Conservation (phyloP, 495 filamentous ascomycete species). For the Eremomyces bilateralis region DNA sequence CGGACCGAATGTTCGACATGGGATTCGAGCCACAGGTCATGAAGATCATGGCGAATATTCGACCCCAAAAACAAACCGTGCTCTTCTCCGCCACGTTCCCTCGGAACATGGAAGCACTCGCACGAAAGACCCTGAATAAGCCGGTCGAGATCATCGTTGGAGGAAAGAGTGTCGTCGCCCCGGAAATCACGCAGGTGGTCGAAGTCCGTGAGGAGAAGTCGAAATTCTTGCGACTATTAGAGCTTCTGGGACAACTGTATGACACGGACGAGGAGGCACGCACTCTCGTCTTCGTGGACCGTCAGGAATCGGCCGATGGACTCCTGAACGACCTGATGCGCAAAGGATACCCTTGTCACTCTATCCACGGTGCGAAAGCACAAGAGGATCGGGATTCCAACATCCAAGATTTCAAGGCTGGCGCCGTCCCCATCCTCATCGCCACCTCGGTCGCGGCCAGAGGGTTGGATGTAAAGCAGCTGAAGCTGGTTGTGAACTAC, state of each 20-base stretch:
- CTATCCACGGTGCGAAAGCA: constrained; percentile 91
- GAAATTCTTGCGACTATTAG: constrained; percentile 69
- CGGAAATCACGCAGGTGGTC: constrained; percentile 87
- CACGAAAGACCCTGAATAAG: constrained; percentile 65
- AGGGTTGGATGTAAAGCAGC: constrained; percentile 87
- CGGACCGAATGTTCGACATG: constrained; percentile 99
- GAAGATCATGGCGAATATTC: constrained; percentile 81
- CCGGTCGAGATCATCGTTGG: constrained; percentile 86
- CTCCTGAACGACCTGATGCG: constrained; percentile 62
- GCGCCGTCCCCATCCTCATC: constrained; percentile 70
- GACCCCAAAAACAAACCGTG: constrained; percentile 81
- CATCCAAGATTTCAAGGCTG: constrained; percentile 87
- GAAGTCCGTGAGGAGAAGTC: constrained; percentile 65
- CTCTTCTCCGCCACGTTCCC: constrained; percentile 95
- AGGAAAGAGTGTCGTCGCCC: constrained; percentile 73
- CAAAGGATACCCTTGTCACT: constrained; percentile 84
- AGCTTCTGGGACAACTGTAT: constrained; percentile 74
- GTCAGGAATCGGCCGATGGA: constrained; percentile 81
- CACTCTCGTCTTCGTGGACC: constrained; percentile 80
- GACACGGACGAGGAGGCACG: constrained; percentile 73
- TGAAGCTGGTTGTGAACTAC: constrained; percentile 93
- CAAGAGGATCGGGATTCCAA: constrained; percentile 88
- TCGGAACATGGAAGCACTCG: constrained; percentile 75
- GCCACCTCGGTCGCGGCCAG: constrained; percentile 93
- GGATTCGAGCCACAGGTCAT: constrained; percentile 96